These are phyloP conservation scores for Raffaelea arxii DNA, from an alignment of 2,329 filamentous ascomycete genomes.

Conservation along the genomic window DNA sequence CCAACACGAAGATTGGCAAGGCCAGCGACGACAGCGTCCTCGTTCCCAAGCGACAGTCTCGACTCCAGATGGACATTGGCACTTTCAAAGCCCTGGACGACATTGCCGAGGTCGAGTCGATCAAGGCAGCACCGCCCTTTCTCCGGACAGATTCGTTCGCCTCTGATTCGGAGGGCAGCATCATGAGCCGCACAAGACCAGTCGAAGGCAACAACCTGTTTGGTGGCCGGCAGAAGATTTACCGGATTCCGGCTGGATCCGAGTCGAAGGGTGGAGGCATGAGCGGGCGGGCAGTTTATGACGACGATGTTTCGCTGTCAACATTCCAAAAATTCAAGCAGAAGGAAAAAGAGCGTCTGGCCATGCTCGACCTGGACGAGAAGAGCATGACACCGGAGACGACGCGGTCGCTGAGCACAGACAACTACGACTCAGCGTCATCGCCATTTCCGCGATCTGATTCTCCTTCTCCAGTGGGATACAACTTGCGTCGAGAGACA, in stretches of 20 bases:
- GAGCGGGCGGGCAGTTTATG: conserved; percentile 64
- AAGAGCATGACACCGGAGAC: conserved; percentile 7
- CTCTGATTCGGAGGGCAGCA: conserved; percentile 61
- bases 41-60: conserved; percentile 70
- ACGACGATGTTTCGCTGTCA: conserved; percentile 75
- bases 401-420: conserved; percentile 12
- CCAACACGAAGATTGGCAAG: conserved; percentile 79
- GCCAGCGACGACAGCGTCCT: conserved; percentile 92
- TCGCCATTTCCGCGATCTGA: conserved; percentile 29
- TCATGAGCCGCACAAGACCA: conserved; percentile 78
- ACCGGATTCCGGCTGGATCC: conserved; percentile 59
- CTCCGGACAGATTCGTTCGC: conserved; percentile 56
- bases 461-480: conserved; percentile 51
- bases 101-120: conserved; percentile 84
- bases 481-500: conserved; percentile 70
- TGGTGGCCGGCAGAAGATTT: conserved; percentile 91
- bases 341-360: conserved; percentile 43
- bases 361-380: conserved; percentile 14
- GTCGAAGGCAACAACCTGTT: conserved; percentile 89
- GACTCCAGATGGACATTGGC: conserved; percentile 52
- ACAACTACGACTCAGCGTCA: conserved; percentile 25
- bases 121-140: conserved; percentile 50
- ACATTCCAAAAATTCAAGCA: conserved; percentile 70
- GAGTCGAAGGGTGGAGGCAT: conserved; percentile 41
- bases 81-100: conserved; percentile 53